phyloP scores from a whole-genome alignment of 495 filamentous ascomycete species.

The Pyrenula aspistea region DNA sequence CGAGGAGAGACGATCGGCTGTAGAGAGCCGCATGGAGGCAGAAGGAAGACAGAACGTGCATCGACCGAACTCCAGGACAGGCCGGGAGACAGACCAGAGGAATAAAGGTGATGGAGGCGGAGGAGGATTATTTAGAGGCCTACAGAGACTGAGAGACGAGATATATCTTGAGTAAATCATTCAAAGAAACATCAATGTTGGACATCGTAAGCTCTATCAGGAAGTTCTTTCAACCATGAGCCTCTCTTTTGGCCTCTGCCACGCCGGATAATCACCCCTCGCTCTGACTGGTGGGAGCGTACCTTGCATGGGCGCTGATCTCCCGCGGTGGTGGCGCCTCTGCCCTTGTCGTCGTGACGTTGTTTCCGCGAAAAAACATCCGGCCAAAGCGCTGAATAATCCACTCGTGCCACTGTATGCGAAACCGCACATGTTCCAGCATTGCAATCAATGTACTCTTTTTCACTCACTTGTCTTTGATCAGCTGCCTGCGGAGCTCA shows the following conservation, averaged over 20 bases:
- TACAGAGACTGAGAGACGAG: conserved; percentile 68
- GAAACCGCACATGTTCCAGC: neutral
- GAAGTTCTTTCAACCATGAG: no score
- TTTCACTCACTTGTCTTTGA: no score
- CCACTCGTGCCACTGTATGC: neutral
- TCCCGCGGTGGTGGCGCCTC: no score
- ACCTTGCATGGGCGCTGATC: neutral
- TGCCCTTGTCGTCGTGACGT: neutral
- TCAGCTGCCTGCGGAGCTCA: no score
- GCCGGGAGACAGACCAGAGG: conserved; percentile 9
- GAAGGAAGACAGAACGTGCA: conserved; percentile 9
- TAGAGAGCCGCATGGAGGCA: conserved; percentile 27
- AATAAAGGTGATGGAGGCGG: conserved; percentile 36
- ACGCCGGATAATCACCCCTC: no score
- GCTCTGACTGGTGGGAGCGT: neutral
- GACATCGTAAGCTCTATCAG: no score
- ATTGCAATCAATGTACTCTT: no score
- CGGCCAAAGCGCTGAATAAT: neutral
- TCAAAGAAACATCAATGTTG: no score
- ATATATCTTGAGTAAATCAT: conserved; percentile 48
- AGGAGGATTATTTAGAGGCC: conserved; percentile 67
- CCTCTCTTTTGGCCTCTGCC: no score
- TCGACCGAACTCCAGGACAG: conserved; percentile 13
- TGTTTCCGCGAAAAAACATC: neutral
- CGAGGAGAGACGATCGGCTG: conserved; percentile 40